Base-by-base conservation (phyloP, 768 basidiomycete species). In the Lentinus tigrinus region DNA sequence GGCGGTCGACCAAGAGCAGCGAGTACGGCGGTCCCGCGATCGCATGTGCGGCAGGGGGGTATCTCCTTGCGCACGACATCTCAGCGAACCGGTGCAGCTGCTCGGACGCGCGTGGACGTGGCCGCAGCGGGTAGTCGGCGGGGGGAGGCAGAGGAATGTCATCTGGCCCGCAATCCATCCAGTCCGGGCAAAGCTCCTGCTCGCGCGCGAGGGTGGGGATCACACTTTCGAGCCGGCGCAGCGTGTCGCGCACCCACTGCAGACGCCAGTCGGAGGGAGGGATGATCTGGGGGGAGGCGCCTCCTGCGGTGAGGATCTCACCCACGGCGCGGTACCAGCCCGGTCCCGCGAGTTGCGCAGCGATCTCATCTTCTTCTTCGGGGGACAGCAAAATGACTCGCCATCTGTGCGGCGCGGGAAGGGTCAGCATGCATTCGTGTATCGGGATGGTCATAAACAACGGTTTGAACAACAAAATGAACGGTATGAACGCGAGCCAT, bases 331-430 rank as follows among this genome's bases (percentile, higher is more conserved):
- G 77, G 72, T 89, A 93, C 95, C 95, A 98, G 46, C 92, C 93
- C 21, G 83, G 74, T 16, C 93, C 95, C 19, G 85, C 84, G 10
- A 98, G 82, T 67, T 91, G 88, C 3, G 77, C 72, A n/a, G 93
- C 85, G 40, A 98, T 91, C 28, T 85, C 85, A 52, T 95, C 92
- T 69, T 98, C 95, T 73, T 97, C 95, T 63, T 93, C 90, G 2
- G 95, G 94, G 3, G 93, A 94, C 16, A 97, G 80, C 9, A 95
- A 77, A 59, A 97, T 95, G 64, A 94, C 72, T 52, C 95, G 82
- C 88, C 89, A 91, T 67, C 93, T 93, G 62, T 27, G 31, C 27
- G 7, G n/a, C 53, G 26, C 56, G 63, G 58, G 14, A 21, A 34
- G 14, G n/a, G n/a, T n/a, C n/a, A n/a, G n/a, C n/a, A n/a, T n/a